Percentiles rank a stretch among this genome's conserved stretches.
phyloP scores from a whole-genome alignment of 768 basidiomycete genomes.

The Mycena indigotica region DNA sequence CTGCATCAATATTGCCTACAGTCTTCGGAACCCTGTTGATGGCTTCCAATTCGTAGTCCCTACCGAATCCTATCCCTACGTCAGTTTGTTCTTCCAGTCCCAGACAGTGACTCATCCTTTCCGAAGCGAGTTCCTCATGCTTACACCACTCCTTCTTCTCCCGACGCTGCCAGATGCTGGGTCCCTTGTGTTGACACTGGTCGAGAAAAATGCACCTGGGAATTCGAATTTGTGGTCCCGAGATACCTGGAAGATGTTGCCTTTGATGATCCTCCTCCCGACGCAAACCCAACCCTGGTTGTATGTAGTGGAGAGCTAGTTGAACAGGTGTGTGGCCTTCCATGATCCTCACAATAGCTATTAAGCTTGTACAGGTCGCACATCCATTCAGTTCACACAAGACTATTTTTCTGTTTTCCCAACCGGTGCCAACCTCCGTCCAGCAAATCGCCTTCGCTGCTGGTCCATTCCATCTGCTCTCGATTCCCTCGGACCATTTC shows the following conservation, averaged over 20 bases:
- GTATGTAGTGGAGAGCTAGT: conserved; percentile 93
- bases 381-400: conserved; percentile 94
- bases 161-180: conserved; percentile 96
- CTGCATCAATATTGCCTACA: conserved; percentile 75
- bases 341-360: conserved; percentile 8
- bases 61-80: conserved; percentile 81
- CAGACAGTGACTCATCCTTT: conserved; percentile 20
- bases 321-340: conserved; percentile 69
- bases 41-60: conserved; percentile 85
- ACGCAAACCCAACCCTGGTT: conserved; percentile 78
- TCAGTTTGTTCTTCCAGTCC: conserved; percentile 43
- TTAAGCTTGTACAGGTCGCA: conserved; percentile 59
- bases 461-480: conserved; percentile 85
- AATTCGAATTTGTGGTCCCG: conserved; percentile 94
- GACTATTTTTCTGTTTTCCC: conserved; percentile 91
- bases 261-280: conserved; percentile 55
- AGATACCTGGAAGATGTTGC: conserved; percentile 68
- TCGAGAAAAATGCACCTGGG: conserved; percentile 98
- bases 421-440: conserved; percentile 84
- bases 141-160: conserved; percentile 83
- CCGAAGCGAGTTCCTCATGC: conserved; percentile 87
- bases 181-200: conserved; percentile 94
- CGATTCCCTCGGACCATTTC: conserved; percentile 63
- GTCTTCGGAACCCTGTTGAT: conserved; percentile 78
- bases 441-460: conserved; percentile 97